These are phyloP conservation scores for Sporothrix luriei DNA, from an alignment of 2,329 filamentous ascomycete species.

Conservation along the genomic window DNA sequence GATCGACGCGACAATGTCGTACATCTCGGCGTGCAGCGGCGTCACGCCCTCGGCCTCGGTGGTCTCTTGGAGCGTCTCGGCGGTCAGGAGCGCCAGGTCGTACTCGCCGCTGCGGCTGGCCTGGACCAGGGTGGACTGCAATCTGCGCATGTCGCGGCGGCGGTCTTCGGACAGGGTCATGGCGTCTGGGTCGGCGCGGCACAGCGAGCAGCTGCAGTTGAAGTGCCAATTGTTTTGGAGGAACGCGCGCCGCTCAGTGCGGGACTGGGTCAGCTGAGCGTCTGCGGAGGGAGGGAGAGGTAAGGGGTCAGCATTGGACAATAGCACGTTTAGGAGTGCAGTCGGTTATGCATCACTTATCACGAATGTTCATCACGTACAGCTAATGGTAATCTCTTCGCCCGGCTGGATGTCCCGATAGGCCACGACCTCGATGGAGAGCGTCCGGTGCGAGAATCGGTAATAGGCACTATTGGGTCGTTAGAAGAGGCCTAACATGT, in stretches of 20 bases:
- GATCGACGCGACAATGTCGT: slow-evolving; percentile 34
- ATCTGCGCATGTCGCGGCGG: slow-evolving; percentile 35
- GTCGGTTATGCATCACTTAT: too few relatives aligned
- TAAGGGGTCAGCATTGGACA: neutral
- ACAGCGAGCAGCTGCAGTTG: slow-evolving; percentile 39
- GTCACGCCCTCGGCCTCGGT: slow-evolving; percentile 32
- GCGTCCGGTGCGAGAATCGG: slow-evolving; percentile 41
- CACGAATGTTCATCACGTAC: slow-evolving; percentile 35
- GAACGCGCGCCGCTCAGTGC: slow-evolving; percentile 32
- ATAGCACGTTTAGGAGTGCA: too few relatives aligned
- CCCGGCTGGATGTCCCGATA: slow-evolving; percentile 43
- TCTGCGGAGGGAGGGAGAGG: neutral
- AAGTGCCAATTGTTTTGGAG: slow-evolving; percentile 38
- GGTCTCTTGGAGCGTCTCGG: slow-evolving; percentile 29
- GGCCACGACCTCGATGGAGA: slow-evolving; percentile 43
- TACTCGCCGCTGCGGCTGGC: slow-evolving; percentile 37
- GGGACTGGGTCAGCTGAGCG: slow-evolving; percentile 32
- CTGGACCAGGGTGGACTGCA: slow-evolving; percentile 33
- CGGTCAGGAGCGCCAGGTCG: slow-evolving; percentile 22
- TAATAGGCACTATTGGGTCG: slow-evolving; percentile 40
- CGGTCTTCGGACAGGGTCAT: slow-evolving; percentile 36
- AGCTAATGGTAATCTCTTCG: slow-evolving; percentile 46
- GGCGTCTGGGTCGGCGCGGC: slow-evolving; percentile 35
- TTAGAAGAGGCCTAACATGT: neutral
- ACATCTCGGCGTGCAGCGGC: slow-evolving; percentile 32